Evolutionary conservation across 345 rosid species (phyloP).

Genomic region (Eucalyptus curtisii): DNA sequence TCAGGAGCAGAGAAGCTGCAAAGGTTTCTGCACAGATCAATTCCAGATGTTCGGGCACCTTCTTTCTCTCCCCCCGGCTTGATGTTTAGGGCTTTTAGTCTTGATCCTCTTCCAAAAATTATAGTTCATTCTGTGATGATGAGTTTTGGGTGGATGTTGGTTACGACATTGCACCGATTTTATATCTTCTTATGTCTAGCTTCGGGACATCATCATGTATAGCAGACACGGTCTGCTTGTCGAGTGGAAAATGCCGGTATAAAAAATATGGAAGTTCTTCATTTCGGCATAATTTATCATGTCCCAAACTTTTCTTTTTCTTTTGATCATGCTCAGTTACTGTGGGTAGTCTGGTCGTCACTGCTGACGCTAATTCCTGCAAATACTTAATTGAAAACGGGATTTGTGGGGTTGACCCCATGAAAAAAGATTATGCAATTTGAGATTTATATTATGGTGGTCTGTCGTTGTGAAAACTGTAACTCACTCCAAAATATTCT

Average conservation of each 20-base stretch:
- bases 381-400: background rate
- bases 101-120: background rate
- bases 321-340: background rate
- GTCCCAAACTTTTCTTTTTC: background rate
- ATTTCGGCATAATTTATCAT: background rate
- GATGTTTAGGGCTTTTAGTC: background rate
- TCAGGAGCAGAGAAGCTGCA: background rate
- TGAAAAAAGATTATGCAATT: background rate
- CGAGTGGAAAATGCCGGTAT: background rate
- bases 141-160: background rate
- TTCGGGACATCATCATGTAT: background rate
- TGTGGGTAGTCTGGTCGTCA: background rate
- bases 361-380: background rate
- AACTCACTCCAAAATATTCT: background rate
- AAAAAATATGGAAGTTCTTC: background rate
- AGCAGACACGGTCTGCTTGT: background rate
- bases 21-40: background rate
- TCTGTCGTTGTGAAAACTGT: background rate
- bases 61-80: background rate
- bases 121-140: background rate
- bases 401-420: background rate
- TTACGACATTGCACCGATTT: background rate
- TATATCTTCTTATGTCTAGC: background rate
- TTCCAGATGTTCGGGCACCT: background rate
- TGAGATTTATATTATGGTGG: background rate